Evolutionary conservation across 2,329 filamentous ascomycete genomes (phyloP).

Genomic region (Periglandula ipomoeae): DNA sequence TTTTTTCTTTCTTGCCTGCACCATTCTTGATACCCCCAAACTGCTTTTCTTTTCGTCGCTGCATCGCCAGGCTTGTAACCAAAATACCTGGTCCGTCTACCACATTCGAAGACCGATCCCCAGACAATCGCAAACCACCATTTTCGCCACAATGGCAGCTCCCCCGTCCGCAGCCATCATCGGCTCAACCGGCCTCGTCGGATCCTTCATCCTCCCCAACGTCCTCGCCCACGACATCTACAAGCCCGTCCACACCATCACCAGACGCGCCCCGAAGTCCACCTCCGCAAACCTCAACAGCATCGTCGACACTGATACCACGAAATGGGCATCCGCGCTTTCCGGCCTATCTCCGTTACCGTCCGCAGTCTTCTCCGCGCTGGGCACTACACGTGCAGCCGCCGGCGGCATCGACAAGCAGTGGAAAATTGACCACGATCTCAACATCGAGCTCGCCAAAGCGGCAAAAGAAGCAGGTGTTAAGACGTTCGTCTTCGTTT

Average conservation of each 20-base stretch:
- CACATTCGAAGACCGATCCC: neutral
- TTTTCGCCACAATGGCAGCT: neutral
- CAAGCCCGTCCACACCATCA: slow-evolving; percentile 51
- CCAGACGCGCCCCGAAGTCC: slow-evolving; percentile 53
- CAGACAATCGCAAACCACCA: neutral
- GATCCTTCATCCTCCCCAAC: slow-evolving; percentile 63
- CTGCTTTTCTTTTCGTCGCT: no score
- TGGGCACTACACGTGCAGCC: slow-evolving; percentile 69
- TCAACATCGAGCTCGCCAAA: slow-evolving; percentile 70
- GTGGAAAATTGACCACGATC: slow-evolving; percentile 79
- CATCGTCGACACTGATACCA: slow-evolving; percentile 56
- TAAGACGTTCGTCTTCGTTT: slow-evolving; percentile 70
- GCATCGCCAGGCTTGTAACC: no score
- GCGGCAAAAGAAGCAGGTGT: slow-evolving; percentile 65
- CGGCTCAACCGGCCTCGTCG: slow-evolving; percentile 60
- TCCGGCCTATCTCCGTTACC: slow-evolving; percentile 45
- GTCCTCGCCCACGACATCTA: slow-evolving; percentile 47
- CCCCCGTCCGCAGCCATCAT: slow-evolving; percentile 38
- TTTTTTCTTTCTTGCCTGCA: no score
- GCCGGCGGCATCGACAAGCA: slow-evolving; percentile 73
- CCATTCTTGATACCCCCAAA: no score
- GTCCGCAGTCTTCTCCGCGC: slow-evolving; percentile 61
- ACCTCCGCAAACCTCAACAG: slow-evolving; percentile 49
- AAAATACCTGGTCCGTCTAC: no score
- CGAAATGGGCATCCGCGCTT: slow-evolving; percentile 58